phyloP scores from a whole-genome alignment of 176 grass and related monocot species.

The Eleusine indica region DNA sequence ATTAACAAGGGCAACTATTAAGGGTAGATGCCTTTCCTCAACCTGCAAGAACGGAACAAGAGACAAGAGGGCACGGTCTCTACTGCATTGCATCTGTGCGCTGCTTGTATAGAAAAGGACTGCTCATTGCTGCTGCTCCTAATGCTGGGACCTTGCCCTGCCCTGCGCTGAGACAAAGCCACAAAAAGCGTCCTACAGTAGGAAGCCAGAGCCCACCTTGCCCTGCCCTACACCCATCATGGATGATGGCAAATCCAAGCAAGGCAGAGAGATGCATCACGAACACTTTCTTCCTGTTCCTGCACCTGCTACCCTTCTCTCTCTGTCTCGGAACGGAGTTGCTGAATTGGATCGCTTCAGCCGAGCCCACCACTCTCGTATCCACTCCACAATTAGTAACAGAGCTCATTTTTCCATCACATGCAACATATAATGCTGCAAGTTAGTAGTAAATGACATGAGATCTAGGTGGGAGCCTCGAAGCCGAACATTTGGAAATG shows the following conservation, averaged over 20 bases:
- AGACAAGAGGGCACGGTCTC: conserved; percentile 34
- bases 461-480: too few species aligned
- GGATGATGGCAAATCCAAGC: not conserved
- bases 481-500: conserved; percentile 15
- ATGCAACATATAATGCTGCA: not conserved
- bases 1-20: not conserved
- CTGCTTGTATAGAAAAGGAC: not conserved
- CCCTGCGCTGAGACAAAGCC: too few species aligned
- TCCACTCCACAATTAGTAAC: not conserved
- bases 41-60: conserved; percentile 35
- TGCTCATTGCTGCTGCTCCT: not conserved
- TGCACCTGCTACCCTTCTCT: too few species aligned
- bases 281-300: too few species aligned
- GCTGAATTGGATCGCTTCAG: not conserved
- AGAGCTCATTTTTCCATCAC: not conserved
- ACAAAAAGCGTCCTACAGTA: too few species aligned
- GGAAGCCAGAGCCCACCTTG: too few species aligned
- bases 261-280: not conserved
- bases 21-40: conserved; percentile 10
- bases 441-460: too few species aligned
- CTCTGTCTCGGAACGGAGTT: too few species aligned
- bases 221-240: not conserved
- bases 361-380: too few species aligned
- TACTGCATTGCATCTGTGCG: not conserved
- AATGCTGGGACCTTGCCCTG: too few species aligned